These are phyloP conservation scores for Cutaneotrichosporon dermatis DNA, from an alignment of 1,284 basidiomycete species.

Conservation along the genomic window DNA sequence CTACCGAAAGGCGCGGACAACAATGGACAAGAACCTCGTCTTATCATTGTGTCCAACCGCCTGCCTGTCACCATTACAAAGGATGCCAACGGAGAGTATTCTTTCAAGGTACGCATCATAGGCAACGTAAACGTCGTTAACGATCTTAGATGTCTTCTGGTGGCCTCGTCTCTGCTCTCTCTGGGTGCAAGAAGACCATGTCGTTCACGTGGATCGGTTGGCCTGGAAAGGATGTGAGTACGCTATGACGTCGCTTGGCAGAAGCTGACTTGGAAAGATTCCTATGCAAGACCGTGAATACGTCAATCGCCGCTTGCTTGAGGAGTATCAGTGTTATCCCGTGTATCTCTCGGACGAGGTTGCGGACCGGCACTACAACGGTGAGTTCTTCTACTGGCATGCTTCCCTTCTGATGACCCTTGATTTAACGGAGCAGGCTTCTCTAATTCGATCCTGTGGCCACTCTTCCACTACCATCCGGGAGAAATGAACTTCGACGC, in stretches of 20 bases:
- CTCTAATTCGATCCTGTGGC: conserved; percentile 99
- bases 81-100: conserved; percentile 79
- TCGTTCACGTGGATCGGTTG: conserved; percentile 95
- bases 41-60: conserved; percentile 94
- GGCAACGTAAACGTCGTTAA: neutral
- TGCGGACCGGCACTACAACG: conserved; percentile 96
- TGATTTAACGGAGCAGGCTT: conserved; percentile 53
- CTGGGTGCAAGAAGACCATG: conserved; percentile 93
- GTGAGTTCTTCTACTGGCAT: conserved; percentile 35
- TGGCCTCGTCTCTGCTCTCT: conserved; percentile 87
- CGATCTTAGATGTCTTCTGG: conserved; percentile 75
- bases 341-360: conserved; percentile 97
- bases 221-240: conserved; percentile 52
- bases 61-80: conserved; percentile 88
- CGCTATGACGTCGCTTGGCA: neutral
- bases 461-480: conserved; percentile 97
- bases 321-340: conserved; percentile 94
- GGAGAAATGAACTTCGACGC: conserved; percentile 99
- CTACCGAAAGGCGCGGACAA: conserved; percentile 10
- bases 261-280: conserved; percentile 55
- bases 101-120: conserved; percentile 62
- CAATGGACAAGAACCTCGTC: conserved; percentile 54
- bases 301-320: conserved; percentile 81
- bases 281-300: conserved; percentile 76
- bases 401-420: neutral